Evolutionary conservation across 352 stramenopile genomes (phyloP).

Genomic region (Pythium rishiriense): DNA sequence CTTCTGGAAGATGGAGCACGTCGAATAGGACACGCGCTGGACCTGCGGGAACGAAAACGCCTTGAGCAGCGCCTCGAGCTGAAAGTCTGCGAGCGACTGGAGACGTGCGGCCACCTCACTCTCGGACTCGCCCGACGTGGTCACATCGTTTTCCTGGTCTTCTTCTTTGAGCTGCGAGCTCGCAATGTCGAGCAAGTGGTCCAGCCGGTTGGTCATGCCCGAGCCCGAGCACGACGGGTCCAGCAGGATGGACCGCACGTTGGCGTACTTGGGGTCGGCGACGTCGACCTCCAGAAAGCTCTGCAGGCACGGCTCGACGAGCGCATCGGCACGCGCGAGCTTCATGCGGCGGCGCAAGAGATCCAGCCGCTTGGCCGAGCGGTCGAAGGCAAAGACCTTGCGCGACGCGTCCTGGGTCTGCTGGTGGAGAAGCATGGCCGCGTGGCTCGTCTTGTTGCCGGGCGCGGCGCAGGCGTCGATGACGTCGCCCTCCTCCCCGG

Average conservation of each 20-base stretch:
- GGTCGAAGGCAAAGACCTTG: constrained; percentile 95
- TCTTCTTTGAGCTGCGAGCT: constrained; percentile 57
- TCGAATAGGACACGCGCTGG: constrained; percentile 95
- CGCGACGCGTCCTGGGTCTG: constrained; percentile 53
- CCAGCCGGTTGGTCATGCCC: constrained; percentile 93
- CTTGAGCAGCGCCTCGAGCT: constrained; percentile 92
- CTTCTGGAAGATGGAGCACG: constrained; percentile 94
- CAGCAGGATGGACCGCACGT: constrained; percentile 92
- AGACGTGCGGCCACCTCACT: constrained; percentile 75
- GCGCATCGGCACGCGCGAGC: constrained; percentile 67
- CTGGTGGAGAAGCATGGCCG: constrained; percentile 88
- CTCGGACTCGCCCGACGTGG: constrained; percentile 41
- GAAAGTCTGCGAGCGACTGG: constrained; percentile 93
- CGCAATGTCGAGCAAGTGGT: constrained; percentile 90
- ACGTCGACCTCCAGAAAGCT: constrained; percentile 93
- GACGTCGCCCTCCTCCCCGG: constrained; percentile 71
- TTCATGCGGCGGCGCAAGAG: constrained; percentile 89
- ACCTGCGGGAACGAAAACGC: constrained; percentile 94
- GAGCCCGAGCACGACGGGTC: constrained; percentile 97
- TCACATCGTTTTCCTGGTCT: constrained; percentile 26
- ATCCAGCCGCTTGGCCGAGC: constrained; percentile 83
- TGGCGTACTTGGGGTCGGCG: constrained; percentile 66
- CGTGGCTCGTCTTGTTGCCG: constrained; percentile 98
- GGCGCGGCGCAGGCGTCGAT: constrained; percentile 97
- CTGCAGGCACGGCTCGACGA: constrained; percentile 82